phyloP scores from a whole-genome alignment of 2,329 filamentous ascomycete species.

The Ophiobolus disseminans region DNA sequence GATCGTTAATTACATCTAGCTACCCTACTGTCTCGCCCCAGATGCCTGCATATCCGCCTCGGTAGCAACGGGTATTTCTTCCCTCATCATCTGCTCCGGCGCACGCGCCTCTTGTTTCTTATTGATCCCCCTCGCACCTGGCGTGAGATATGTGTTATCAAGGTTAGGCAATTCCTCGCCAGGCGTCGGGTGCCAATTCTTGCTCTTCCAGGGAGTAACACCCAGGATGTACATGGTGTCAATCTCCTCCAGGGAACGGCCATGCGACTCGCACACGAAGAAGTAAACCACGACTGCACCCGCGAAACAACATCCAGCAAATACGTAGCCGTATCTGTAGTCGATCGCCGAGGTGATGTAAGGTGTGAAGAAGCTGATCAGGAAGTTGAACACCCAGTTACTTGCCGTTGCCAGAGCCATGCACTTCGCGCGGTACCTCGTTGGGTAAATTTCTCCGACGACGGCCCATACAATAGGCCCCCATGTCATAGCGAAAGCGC shows the following conservation, averaged over 20 bases:
- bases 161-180: slow-evolving; percentile 44
- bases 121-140: slow-evolving; percentile 43
- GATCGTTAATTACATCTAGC: too few relatives aligned
- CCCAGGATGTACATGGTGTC: slow-evolving; percentile 73
- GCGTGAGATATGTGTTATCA: slow-evolving; percentile 44
- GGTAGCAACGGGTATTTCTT: slow-evolving; percentile 22
- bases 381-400: slow-evolving; percentile 55
- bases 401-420: slow-evolving; percentile 55
- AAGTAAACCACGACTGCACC: slow-evolving; percentile 74
- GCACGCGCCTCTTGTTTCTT: slow-evolving; percentile 42
- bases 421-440: slow-evolving; percentile 56
- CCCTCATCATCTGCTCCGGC: slow-evolving; percentile 31
- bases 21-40: slow-evolving; percentile 14
- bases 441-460: slow-evolving; percentile 70
- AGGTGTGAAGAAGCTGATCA: slow-evolving; percentile 74
- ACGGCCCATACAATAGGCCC: slow-evolving; percentile 75
- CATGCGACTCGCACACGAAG: slow-evolving; percentile 77
- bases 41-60: slow-evolving; percentile 23
- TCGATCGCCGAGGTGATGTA: slow-evolving; percentile 77
- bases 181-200: slow-evolving; percentile 56
- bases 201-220: slow-evolving; percentile 69
- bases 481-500: slow-evolving; percentile 73
- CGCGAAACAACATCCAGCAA: slow-evolving; percentile 73
- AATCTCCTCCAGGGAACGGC: slow-evolving; percentile 77
- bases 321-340: slow-evolving; percentile 78